Evolutionary conservation across 805 yeast species (phyloP), one percentile per base, ranked within the genome.

Genomic region (Komagataella populi): DNA sequence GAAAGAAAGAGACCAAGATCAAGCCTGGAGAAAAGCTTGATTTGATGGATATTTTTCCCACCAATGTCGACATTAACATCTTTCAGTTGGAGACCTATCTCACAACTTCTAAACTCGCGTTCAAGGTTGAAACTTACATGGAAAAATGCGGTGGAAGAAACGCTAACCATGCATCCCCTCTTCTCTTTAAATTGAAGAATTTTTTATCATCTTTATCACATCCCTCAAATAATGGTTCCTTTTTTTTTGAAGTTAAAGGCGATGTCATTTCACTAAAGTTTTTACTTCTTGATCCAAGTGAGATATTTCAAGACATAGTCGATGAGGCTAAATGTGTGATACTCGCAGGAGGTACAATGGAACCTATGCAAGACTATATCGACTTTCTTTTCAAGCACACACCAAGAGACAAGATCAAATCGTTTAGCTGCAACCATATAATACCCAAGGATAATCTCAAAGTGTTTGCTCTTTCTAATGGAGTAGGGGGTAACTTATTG

Each of bases 291-390:
- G 96, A 89, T 59, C 95, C 96, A 2, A 80, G 87, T 51, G 78
- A 77, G 48, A 70, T 78, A 2, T 87, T 90, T 60, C 70, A 72
- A 51, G 82, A 81, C 2, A 70, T 91, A 2, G 78, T 87, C 0
- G 78, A 79, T 2, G 75, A 78, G 12, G 72, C 88, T 0, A 73
- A 73, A 55, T 83, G 90, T 63, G 84, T 90, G 0, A 70, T 91
- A 1, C 62, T 90, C 2, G 93, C 96, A 1, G 98, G 98, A 43
- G 98, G 98, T 12, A 90, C 98, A 0, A 87, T 51, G 47, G 46
- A 50, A 36, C 55, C 53, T 14, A 22, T 53, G 50, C 46, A 50
- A 12, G 52, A 52, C 4, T 51, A 47, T 23, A 24, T 51, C 12
- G 22, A 46, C 17, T 17, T 39, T 17, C 51, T 52, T 6, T 46